Percentiles rank a stretch among this genome's conserved stretches.
Conservation (phyloP, 352 stramenopile genomes). For the Globisporangium takayamanum region DNA sequence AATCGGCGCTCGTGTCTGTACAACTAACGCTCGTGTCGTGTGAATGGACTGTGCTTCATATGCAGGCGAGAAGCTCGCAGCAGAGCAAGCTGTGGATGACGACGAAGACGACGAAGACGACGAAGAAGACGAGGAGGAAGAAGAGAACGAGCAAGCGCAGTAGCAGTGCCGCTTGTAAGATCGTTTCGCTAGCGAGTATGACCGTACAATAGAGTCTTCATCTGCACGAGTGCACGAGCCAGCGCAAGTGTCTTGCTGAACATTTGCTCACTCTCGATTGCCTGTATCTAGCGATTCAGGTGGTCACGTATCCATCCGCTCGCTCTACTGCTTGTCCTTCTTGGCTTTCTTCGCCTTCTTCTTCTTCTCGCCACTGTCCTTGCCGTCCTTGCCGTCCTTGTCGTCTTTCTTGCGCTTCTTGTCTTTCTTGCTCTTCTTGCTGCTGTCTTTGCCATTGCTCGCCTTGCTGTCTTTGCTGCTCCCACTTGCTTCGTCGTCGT, state of each 20-base stretch:
- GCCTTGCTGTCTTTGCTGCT: slow-evolving; percentile 43
- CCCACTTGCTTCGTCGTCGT: slow-evolving; percentile 29
- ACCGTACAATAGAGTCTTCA: background rate
- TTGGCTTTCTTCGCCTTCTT: slow-evolving; percentile 74
- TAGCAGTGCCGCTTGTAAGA: background rate
- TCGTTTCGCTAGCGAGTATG: too few species aligned
- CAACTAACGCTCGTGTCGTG: background rate
- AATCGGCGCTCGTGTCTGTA: background rate
- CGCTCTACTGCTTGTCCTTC: slow-evolving; percentile 44
- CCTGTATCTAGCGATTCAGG: background rate
- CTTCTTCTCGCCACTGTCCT: slow-evolving; percentile 39
- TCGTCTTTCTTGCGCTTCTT: slow-evolving; percentile 66
- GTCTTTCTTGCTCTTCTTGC: slow-evolving; percentile 33
- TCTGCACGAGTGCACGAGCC: too few species aligned
- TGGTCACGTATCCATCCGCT: slow-evolving; percentile 28
- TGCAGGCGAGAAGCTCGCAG: slow-evolving; percentile 75
- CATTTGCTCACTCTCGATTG: background rate
- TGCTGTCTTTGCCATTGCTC: slow-evolving; percentile 19
- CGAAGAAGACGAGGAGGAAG: slow-evolving; percentile 30
- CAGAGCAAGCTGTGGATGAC: slow-evolving; percentile 55
- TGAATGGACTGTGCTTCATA: too few species aligned
- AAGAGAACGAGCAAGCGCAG: slow-evolving; percentile 11
- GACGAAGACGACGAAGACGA: slow-evolving; percentile 50
- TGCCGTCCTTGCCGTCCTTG: slow-evolving; percentile 38
- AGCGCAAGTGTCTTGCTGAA: slow-evolving; percentile 27